Evolutionary conservation across 345 rosid genomes (phyloP).

Genomic region (Euphorbia pulcherrima): DNA sequence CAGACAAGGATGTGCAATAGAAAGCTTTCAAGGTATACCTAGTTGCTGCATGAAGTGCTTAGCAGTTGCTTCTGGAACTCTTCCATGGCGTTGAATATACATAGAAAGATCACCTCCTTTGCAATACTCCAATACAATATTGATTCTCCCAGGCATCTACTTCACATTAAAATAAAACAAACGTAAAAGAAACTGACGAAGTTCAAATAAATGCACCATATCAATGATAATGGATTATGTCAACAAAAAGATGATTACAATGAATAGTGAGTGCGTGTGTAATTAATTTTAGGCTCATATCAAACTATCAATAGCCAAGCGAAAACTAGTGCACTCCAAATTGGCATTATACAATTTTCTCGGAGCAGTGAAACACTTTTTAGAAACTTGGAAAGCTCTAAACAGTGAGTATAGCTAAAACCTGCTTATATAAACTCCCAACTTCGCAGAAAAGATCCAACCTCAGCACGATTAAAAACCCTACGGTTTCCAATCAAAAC

Average conservation of each 20-base stretch:
- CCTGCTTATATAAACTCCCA: not conserved
- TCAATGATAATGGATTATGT: not conserved
- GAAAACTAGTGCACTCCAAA: not conserved
- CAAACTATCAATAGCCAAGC: not conserved
- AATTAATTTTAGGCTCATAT: not conserved
- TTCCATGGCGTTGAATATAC: constrained; percentile 71
- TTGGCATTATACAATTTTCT: not conserved
- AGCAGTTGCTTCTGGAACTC: constrained; percentile 72
- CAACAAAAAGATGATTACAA: not conserved
- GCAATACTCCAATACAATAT: constrained; percentile 85
- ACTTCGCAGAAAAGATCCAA: not conserved
- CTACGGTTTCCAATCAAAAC: not conserved
- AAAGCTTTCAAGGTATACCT: constrained; percentile 38
- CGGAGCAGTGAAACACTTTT: not conserved
- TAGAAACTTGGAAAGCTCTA: not conserved
- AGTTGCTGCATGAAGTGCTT: constrained; percentile 92
- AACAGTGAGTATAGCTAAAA: not conserved
- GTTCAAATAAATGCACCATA: not conserved
- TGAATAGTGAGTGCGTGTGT: not conserved
- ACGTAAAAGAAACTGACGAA: not conserved
- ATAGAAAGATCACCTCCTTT: constrained; percentile 87
- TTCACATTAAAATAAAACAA: constrained; percentile 7
- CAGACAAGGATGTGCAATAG: not conserved
- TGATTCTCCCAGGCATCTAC: constrained; percentile 79
- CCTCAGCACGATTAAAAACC: not conserved